These are phyloP conservation scores for Jacaranda mimosifolia DNA, from an alignment of 257 asterid genomes.

Conservation along the genomic window DNA sequence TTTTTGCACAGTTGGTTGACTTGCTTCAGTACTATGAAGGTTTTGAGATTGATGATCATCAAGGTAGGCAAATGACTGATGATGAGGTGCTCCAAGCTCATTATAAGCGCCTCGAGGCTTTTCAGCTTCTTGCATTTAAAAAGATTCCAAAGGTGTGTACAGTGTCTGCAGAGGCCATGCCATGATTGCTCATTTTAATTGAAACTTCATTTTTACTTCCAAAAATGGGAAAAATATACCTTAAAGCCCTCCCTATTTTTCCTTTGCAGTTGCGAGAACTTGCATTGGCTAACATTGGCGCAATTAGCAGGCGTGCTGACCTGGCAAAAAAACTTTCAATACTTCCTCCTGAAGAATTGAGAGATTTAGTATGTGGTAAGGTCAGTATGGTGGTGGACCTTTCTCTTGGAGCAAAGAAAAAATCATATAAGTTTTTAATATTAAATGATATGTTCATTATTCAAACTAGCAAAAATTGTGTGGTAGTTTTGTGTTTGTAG, in stretches of 20 bases:
- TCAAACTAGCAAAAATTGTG: conserved; percentile 18
- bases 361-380: conserved; percentile 90
- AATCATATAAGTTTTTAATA: background rate
- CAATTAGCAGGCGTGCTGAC: conserved; percentile 85
- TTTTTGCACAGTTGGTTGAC: conserved; percentile 94
- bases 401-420: conserved; percentile 11
- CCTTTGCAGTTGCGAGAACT: conserved; percentile 84
- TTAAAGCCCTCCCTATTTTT: conserved; percentile 19
- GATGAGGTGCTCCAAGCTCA: conserved; percentile 96
- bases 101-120: conserved; percentile 92
- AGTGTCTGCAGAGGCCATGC: conserved; percentile 5
- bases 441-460: conserved; percentile 1
- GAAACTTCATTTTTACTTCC: conserved; percentile 1
- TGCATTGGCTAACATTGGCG: conserved; percentile 92
- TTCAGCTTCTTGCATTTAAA: conserved; percentile 88
- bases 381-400: conserved; percentile 55
- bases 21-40: conserved; percentile 96
- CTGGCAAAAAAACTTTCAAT: conserved; percentile 85
- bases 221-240: conserved; percentile 1
- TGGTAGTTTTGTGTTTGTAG: conserved; percentile 20
- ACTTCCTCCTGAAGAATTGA: conserved; percentile 83
- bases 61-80: conserved; percentile 97
- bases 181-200: conserved; percentile 7
- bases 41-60: conserved; percentile 92
- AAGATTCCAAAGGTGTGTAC: conserved; percentile 81